A percentile compares a stretch with the other conserved stretches of the same genome.
Conservation (phyloP, 108 stramenopile genomes). For the Parietichytrium sp. region DNA sequence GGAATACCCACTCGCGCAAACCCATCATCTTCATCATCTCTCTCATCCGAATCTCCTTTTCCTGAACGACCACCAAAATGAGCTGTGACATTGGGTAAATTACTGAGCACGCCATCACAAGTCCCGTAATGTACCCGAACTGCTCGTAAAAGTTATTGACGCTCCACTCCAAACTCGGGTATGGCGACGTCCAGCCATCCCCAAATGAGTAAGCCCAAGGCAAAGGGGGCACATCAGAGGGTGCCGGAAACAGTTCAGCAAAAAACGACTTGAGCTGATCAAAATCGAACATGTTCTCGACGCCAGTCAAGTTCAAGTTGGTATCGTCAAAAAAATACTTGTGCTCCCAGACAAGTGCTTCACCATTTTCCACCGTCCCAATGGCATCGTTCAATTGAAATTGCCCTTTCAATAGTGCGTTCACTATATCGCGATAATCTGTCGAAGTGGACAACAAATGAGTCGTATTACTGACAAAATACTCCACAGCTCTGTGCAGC, state of each 20-base stretch:
- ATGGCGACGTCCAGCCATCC: constrained; percentile 1
- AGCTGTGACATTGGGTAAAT: constrained; percentile 62
- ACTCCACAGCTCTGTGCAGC: background rate
- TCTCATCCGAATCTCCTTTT: constrained; percentile 52
- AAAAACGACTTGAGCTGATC: no score
- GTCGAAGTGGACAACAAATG: background rate
- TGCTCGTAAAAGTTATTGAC: background rate
- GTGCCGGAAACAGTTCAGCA: no score
- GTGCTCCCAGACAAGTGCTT: no score
- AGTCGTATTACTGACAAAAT: background rate
- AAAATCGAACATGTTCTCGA: no score
- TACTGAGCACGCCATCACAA: constrained; percentile 63
- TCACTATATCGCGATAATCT: no score
- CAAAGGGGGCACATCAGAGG: background rate
- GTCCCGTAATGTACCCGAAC: constrained; percentile 25
- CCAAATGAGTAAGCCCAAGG: background rate
- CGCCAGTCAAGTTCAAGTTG: no score
- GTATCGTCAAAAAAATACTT: no score
- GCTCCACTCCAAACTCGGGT: background rate
- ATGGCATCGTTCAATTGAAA: no score
- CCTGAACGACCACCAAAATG: constrained; percentile 50
- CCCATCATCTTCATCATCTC: constrained; percentile 45
- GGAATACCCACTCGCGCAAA: constrained; percentile 61
- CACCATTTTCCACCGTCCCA: no score
- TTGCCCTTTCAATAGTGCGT: no score